Evolutionary conservation across 169 alveolate species (phyloP), one percentile per base, ranked within the genome.

Genomic region (Plasmodium chabaudi): DNA sequence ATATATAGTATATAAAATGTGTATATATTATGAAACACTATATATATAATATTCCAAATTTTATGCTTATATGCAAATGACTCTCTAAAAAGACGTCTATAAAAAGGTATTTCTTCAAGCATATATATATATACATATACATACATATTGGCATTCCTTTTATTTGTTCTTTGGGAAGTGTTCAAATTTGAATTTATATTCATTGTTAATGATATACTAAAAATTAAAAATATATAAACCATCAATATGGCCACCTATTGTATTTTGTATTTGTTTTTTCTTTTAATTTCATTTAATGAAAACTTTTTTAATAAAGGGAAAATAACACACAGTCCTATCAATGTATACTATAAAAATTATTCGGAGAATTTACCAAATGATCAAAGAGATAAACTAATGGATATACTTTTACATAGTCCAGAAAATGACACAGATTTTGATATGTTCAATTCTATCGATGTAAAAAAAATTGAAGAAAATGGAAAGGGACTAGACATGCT

Each of bases 331-430:
- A 65, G 64, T 2, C 88, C 75, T 13, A 53, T 75, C 9, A 75
- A 75, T 57, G 88, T 75, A 25, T 75, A 75, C 75, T 75, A 75
- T 51, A 75, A 56, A 57, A 74, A 75, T 55, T 75, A 75, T 51
- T 61, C 88, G 56, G 77, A 49, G 49, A 7, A 64, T 34, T 64
- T 75, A 27, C 27, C 68, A 19, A 75, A 23, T 15, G 68, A 75
- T 5, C 69, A 75, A 23, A 49, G 51, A 67, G 88, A 75, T 39
- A 75, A 63, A 49, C 27, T 75, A 63, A 75, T 75, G 74, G 53
- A 75, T 19, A 75, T 75, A 23, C 53, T 27, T 21, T 69, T 75
- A 25, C 6, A 74, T 6, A 51, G 15, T 60, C 65, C 39, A 13
- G 27, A 55, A 19, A 42, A 75, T 19, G 72, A 19, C n/a, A 47